Percentiles rank a stretch among this genome's conserved stretches.
Conservation (phyloP, 257 asterid genomes). For the Solanum virginianum region DNA sequence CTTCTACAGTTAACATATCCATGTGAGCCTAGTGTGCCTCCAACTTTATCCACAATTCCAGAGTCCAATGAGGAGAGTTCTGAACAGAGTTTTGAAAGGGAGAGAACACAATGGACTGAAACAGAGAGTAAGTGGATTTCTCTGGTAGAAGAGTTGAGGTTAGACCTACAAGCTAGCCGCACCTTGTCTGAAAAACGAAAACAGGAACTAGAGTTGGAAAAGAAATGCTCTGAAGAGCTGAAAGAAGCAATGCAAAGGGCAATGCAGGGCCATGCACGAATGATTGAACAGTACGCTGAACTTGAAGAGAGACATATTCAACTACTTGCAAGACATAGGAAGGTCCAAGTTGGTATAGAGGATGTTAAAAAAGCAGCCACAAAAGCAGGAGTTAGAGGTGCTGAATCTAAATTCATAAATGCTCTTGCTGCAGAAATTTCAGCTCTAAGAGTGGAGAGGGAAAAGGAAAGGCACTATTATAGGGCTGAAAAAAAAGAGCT, state of each 20-base stretch:
- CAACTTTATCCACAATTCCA: slow-evolving; percentile 1
- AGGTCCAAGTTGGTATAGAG: slow-evolving; percentile 72
- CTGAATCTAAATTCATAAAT: slow-evolving; percentile 81
- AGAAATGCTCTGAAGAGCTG: slow-evolving; percentile 81
- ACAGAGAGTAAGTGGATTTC: slow-evolving; percentile 88
- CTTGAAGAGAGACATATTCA: slow-evolving; percentile 93
- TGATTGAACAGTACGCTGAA: slow-evolving; percentile 96
- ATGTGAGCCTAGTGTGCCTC: slow-evolving; percentile 49
- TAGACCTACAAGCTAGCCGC: slow-evolving; percentile 56
- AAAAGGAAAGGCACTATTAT: slow-evolving; percentile 66
- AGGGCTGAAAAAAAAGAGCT: slow-evolving; percentile 84
- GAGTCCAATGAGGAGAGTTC: background rate
- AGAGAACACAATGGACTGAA: slow-evolving; percentile 75
- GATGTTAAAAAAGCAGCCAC: slow-evolving; percentile 95
- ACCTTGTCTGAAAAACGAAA: slow-evolving; percentile 50
- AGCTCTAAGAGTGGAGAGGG: slow-evolving; percentile 68
- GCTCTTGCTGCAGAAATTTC: slow-evolving; percentile 88
- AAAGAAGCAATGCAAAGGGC: slow-evolving; percentile 99
- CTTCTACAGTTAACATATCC: slow-evolving; percentile 51
- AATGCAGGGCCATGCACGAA: slow-evolving; percentile 98
- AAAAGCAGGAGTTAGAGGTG: slow-evolving; percentile 84
- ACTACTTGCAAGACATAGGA: slow-evolving; percentile 75
- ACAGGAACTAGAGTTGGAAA: slow-evolving; percentile 75
- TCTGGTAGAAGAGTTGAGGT: slow-evolving; percentile 70
- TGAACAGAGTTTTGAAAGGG: slow-evolving; percentile 34